phyloP scores from a whole-genome alignment of 306 rosid species.

The Vigna hirtella region DNA sequence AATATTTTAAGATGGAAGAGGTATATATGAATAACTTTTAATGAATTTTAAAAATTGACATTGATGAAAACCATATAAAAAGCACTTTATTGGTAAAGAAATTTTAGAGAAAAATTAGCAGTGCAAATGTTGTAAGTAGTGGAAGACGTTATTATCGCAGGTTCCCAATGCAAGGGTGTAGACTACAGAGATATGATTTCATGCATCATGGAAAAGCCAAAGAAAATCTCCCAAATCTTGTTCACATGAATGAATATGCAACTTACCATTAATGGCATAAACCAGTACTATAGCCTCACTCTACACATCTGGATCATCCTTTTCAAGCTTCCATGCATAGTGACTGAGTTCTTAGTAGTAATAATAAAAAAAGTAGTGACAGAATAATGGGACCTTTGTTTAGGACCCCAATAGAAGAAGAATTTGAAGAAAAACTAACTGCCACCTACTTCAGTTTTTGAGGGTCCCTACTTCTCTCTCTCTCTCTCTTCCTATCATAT shows the following conservation, averaged over 20 bases:
- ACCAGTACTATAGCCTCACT: constrained; percentile 26
- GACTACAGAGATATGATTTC: constrained; percentile 39
- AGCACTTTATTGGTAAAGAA: no score
- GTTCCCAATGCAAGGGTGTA: constrained; percentile 46
- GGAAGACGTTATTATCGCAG: constrained; percentile 41
- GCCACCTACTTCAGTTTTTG: constrained; percentile 35
- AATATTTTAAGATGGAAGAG: no score
- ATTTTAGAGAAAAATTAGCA: no score
- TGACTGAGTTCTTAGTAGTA: constrained; percentile 22
- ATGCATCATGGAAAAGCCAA: constrained; percentile 41
- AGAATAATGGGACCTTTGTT: constrained; percentile 41
- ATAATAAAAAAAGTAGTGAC: constrained; percentile 27
- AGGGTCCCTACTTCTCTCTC: constrained; percentile 6
- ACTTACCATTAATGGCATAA: constrained; percentile 54
- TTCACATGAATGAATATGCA: constrained; percentile 54
- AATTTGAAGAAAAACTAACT: background rate
- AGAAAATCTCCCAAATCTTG: constrained; percentile 40
- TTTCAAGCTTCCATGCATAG: constrained; percentile 30
- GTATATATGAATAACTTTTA: no score
- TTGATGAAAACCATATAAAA: no score
- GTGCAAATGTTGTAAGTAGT: background rate
- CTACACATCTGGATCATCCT: constrained; percentile 41
- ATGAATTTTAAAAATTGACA: no score
- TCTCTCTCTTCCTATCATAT: constrained; percentile 5
- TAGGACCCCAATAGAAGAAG: constrained; percentile 33